Percentiles rank a stretch among this genome's conserved stretches.
phyloP scores from a whole-genome alignment of 148 eudicot genomes.

The Fagopyrum esculentum region DNA sequence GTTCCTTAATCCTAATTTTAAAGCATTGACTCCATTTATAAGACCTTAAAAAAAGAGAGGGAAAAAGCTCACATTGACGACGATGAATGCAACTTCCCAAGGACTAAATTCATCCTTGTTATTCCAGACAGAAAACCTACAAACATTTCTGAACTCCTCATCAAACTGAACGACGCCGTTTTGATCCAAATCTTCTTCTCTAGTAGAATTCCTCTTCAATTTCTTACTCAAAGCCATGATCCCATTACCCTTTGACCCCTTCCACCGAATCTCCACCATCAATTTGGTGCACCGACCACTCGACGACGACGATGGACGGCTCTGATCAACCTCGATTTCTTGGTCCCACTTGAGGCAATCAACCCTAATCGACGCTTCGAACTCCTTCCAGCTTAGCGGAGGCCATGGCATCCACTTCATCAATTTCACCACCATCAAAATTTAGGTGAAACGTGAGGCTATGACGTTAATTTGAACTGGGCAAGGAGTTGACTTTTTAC shows the following conservation, averaged over 20 bases:
- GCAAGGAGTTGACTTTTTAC: neutral
- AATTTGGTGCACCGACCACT: constrained; percentile 20
- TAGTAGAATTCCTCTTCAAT: constrained; percentile 43
- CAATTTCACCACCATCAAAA: constrained; percentile 55
- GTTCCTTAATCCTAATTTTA: neutral
- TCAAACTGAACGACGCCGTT: constrained; percentile 55
- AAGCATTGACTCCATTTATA: neutral
- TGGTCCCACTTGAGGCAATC: constrained; percentile 29
- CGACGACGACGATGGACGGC: neutral
- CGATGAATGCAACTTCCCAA: constrained; percentile 46
- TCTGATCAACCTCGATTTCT: neutral
- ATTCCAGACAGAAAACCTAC: constrained; percentile 27
- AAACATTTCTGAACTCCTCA: constrained; percentile 45
- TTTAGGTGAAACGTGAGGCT: neutral
- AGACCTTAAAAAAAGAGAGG: neutral
- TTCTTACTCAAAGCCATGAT: constrained; percentile 38
- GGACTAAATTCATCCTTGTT: constrained; percentile 47
- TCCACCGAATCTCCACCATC: constrained; percentile 70
- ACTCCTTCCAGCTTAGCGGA: constrained; percentile 33
- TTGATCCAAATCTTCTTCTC: constrained; percentile 25
- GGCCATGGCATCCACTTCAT: constrained; percentile 76
- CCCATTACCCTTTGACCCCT: constrained; percentile 50
- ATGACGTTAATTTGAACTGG: neutral
- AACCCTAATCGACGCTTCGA: constrained; percentile 41
- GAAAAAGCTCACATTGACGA: constrained; percentile 47